These are phyloP conservation scores for Oehlia diaphana DNA, from an alignment of 192 early-diverging fungal species.

Conservation along the genomic window DNA sequence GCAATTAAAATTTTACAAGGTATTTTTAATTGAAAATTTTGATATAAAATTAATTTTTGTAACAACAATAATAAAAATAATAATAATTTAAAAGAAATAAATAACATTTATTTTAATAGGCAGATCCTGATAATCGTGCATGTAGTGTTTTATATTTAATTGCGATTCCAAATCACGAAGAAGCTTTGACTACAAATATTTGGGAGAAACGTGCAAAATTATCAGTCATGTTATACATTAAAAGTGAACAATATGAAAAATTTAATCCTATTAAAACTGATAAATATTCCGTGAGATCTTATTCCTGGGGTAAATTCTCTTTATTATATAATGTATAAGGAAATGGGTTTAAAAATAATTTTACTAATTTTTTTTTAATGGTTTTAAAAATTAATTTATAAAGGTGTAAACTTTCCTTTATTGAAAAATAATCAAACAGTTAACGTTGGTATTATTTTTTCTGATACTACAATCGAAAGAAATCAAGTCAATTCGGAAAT, in stretches of 20 bases:
- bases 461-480: background rate
- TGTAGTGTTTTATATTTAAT: background rate
- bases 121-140: background rate
- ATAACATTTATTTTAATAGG: no score
- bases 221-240: background rate
- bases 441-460: background rate
- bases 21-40: background rate
- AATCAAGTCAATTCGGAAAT: background rate
- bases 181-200: background rate
- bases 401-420: background rate
- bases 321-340: background rate
- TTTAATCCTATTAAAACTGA: background rate
- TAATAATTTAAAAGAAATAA: background rate
- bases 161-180: background rate
- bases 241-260: background rate
- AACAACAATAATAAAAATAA: background rate
- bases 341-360: background rate
- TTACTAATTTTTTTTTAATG: no score
- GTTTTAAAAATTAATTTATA: background rate
- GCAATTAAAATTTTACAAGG: background rate
- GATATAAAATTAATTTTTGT: no score
- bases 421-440: background rate
- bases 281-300: background rate
- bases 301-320: background rate
- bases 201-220: background rate